Conservation (phyloP, 805 yeast species). For the Metschnikowia continentalis region DNA sequence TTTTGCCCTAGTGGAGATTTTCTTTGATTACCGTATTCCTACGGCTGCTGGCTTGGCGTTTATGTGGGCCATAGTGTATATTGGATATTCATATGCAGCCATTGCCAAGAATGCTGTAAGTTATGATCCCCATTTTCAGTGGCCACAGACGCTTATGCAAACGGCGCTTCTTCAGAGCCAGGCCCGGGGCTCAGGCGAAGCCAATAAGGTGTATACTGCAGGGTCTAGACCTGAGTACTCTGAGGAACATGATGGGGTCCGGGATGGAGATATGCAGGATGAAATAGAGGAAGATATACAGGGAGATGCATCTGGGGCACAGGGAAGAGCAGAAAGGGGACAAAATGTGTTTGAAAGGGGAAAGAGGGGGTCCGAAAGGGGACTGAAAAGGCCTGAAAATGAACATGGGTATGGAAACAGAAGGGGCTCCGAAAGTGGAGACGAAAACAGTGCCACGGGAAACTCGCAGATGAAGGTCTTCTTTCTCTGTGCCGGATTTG, state of each 20-base stretch:
- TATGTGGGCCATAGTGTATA: conserved; percentile 51
- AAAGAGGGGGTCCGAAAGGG: too few species aligned
- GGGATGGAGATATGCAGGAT: neutral
- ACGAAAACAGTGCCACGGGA: neutral
- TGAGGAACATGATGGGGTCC: too few species aligned
- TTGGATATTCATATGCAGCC: conserved; percentile 52
- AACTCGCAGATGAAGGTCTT: conserved; percentile 35
- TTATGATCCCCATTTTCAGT: conserved; percentile 46
- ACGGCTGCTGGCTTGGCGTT: conserved; percentile 35
- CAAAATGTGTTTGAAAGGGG: too few species aligned
- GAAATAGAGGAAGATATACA: too few species aligned
- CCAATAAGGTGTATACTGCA: neutral
- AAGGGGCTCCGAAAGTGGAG: too few species aligned
- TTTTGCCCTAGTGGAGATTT: conserved; percentile 43
- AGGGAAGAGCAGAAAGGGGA: too few species aligned
- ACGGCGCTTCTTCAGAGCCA: conserved; percentile 30
- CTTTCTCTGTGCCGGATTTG: conserved; percentile 24
- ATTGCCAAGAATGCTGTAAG: conserved; percentile 43
- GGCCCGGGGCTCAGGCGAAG: conserved; percentile 3
- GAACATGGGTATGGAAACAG: too few species aligned
- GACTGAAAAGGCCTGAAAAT: too few species aligned
- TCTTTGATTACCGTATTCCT: conserved; percentile 35
- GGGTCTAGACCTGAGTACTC: neutral
- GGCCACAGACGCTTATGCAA: conserved; percentile 52
- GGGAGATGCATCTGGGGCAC: too few species aligned